Percentiles rank a stretch among this genome's conserved stretches.
These are phyloP conservation scores for Rhexocercosporidium sp. DNA, from an alignment of 2,329 filamentous ascomycete genomes.

Conservation along the genomic window DNA sequence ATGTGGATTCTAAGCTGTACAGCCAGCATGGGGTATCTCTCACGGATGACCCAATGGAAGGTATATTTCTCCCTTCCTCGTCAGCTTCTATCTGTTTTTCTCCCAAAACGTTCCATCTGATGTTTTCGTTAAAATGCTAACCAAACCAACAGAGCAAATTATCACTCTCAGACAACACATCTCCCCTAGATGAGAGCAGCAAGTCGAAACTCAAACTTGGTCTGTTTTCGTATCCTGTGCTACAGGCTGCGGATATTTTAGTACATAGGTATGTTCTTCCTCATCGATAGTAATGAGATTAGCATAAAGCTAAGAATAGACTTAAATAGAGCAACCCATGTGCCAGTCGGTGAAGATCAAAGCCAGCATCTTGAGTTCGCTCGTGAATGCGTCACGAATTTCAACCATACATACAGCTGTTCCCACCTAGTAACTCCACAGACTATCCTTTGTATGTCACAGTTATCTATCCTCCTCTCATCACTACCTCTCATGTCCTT, in stretches of 20 bases:
- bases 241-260: constrained; percentile 93
- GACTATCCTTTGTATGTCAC: constrained; percentile 69
- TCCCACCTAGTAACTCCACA: constrained; percentile 68
- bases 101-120: background rate
- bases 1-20: constrained; percentile 98
- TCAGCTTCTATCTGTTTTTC: background rate
- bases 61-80: constrained; percentile 49
- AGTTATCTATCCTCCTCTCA: background rate
- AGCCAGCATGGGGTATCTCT: constrained; percentile 90
- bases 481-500: background rate
- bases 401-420: constrained; percentile 74
- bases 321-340: constrained; percentile 77
- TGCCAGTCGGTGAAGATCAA: constrained; percentile 97
- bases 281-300: background rate
- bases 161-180: constrained; percentile 62
- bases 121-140: constrained; percentile 47
- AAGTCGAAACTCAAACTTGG: constrained; percentile 79
- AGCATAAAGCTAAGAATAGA: constrained; percentile 12
- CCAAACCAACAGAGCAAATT: constrained; percentile 58
- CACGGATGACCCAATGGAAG: constrained; percentile 99
- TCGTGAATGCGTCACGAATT: constrained; percentile 82
- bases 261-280: constrained; percentile 67
- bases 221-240: constrained; percentile 92
- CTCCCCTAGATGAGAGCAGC: constrained; percentile 61
- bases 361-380: constrained; percentile 93